These are phyloP conservation scores for Thraustochytrium sp. DNA, from an alignment of 352 stramenopile species.

Conservation along the genomic window DNA sequence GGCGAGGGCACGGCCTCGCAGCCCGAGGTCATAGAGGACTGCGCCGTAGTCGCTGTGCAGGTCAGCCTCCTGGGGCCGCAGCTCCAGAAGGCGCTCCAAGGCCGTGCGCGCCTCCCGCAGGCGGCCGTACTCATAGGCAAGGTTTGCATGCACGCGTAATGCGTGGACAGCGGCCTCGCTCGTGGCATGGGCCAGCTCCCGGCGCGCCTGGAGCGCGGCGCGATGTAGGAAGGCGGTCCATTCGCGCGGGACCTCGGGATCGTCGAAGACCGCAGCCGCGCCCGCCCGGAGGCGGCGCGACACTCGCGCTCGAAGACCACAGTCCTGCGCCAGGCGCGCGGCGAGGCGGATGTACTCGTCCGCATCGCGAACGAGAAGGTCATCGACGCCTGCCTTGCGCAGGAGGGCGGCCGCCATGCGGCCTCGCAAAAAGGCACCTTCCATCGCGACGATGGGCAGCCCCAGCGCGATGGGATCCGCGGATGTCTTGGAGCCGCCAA, in stretches of 20 bases:
- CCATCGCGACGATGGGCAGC: slow-evolving; percentile 52
- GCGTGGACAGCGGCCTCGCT: no score
- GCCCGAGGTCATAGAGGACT: slow-evolving; percentile 46
- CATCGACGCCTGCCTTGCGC: slow-evolving; percentile 47
- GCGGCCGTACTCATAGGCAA: no score
- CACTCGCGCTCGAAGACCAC: slow-evolving; percentile 11
- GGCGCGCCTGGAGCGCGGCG: neutral
- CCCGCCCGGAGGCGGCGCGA: neutral
- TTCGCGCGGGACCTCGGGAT: slow-evolving; percentile 44
- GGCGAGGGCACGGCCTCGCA: neutral
- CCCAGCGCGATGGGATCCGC: slow-evolving; percentile 51
- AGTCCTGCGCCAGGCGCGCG: slow-evolving; percentile 43
- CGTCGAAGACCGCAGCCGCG: slow-evolving; percentile 48
- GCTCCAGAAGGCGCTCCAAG: slow-evolving; percentile 21
- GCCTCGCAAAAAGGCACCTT: slow-evolving; percentile 50
- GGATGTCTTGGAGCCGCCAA: slow-evolving; percentile 57
- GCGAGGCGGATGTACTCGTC: slow-evolving; percentile 54
- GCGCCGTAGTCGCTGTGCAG: slow-evolving; percentile 43
- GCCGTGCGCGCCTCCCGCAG: slow-evolving; percentile 34
- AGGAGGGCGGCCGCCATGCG: slow-evolving; percentile 54
- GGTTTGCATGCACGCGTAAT: no score
- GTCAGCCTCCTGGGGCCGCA: neutral
- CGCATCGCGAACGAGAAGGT: slow-evolving; percentile 42
- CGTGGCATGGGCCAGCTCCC: slow-evolving; percentile 10
- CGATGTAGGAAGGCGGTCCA: slow-evolving; percentile 49